A percentile compares a stretch with the other conserved stretches of the same genome.
Conservation (phyloP, 352 stramenopile genomes). For the Aphanomyces stellatus region DNA sequence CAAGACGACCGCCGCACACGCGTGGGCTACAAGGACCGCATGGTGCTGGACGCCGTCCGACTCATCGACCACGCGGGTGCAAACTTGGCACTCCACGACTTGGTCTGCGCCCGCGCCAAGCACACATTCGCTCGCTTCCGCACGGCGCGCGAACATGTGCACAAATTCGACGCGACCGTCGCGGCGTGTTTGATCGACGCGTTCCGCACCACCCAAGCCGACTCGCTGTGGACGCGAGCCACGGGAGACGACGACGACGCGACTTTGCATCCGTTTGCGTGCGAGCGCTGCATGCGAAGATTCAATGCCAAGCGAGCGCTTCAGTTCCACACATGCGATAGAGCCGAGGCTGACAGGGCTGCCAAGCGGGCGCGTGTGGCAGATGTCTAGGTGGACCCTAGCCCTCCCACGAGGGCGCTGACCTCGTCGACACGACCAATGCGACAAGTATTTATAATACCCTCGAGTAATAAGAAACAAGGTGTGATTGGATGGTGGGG, state of each 20-base stretch:
- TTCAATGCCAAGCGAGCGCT: not conserved
- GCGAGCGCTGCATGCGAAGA: not conserved
- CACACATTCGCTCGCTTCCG: conserved; percentile 32
- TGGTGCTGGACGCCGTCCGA: conserved; percentile 23
- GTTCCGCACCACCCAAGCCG: not conserved
- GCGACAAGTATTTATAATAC: no score
- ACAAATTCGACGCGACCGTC: conserved; percentile 41
- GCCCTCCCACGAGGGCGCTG: no score
- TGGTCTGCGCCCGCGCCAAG: conserved; percentile 39
- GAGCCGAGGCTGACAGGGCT: no score
- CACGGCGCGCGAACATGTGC: conserved; percentile 59
- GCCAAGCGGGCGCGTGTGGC: no score
- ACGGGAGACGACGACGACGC: not conserved
- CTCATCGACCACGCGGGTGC: conserved; percentile 33
- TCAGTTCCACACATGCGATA: not conserved
- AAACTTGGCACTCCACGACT: conserved; percentile 50
- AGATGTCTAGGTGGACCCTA: no score
- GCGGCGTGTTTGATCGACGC: conserved; percentile 21
- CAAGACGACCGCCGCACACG: conserved; percentile 61
- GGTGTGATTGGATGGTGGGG: no score
- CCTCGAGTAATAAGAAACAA: no score
- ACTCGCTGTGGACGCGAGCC: not conserved
- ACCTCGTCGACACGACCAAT: no score
- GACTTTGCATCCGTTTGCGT: not conserved
- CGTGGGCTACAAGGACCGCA: conserved; percentile 72